Evolutionary conservation across 352 stramenopile species (phyloP), one percentile per base, ranked within the genome.

Genomic region (Pythium periplocum): DNA sequence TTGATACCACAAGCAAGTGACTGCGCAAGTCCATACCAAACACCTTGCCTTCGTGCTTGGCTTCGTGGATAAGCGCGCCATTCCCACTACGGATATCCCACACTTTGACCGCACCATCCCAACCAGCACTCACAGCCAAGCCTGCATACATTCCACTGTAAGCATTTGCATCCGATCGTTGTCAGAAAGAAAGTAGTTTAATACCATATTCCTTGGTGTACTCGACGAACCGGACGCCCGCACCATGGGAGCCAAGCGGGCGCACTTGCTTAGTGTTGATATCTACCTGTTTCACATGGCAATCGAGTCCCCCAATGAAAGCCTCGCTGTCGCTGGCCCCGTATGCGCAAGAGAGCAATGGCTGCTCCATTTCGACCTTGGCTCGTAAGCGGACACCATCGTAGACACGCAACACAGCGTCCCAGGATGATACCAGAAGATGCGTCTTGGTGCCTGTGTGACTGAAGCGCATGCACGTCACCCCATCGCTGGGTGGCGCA

Each of bases 401-500:
- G 55, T 91, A 91, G 41, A 91, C 75, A 42, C 83, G 79, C 40
- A 88, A 54, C 6, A 62, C 61, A 0, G 66, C 64, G 53, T 96
- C 86, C 88, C 88, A 96, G 0, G 86, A 95, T 5, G 71, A 67
- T 6, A 83, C 75, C 2, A 95, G 61, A 30, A 96, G 68, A 5
- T 87, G 64, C 34, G 74, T 66, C 38, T 67, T 68, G 40, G 61
- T 69, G 43, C 68, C 72, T 9, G 59, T 51, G 35, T 67, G 48
- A 17, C 80, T 73, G 66, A 96, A 96, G 61, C 83, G 85, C 49
- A 96, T 46, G 54, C 74, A 78, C 36, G 82, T 87, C 42, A 96
- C 83, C 56, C 85, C 84, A 64, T 96, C 88, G 46, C 73, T 83
- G 32, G 88, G 86, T 46, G 86, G 78, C 50, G 82, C 78, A 42